Evolutionary conservation across 148 eudicot species (phyloP), one percentile per base, ranked within the genome.

Genomic region (Cornus florida): DNA sequence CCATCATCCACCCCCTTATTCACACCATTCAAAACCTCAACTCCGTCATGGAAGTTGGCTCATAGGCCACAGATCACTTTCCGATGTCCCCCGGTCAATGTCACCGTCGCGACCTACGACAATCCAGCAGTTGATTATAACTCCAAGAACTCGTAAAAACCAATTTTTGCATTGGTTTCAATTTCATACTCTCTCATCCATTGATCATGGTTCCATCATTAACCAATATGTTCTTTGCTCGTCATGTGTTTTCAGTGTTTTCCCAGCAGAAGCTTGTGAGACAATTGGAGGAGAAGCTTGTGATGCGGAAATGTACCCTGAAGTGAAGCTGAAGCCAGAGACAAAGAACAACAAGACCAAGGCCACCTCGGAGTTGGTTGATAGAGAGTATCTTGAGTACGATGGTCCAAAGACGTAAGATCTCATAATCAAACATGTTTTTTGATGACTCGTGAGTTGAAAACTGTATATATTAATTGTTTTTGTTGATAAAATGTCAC

Each of bases 251-350:
- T 80, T 8, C 78, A 87, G 93, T 75, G 93, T 92, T 32, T 92
- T 89, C 56, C 93, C 89, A 33, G 93, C 93, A 71, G 92, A 92
- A 92, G 95, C 95, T 53, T 92, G 96, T 72, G 92, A 92, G 73
- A 81, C 84, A n/a, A 38, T 86, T 10, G 93, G 93, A 3, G 92
- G 89, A 77, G 91, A 84, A 13, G 88, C 91, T 22, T 90, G 93
- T 78, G 69, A 65, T 59, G 92, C 87, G 5, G 78, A 80, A 10
- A 87, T 87, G 79, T 85, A 76, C 71, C 91, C 93, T 41, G 96
- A 92, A 78, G 84, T 70, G 70, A 90, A 86, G 83, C 84, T 84
- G 23, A 77, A 75, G 22, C 84, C 78, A 48, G 78, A 86, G 67
- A 28, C 77, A 39, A 33, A 72, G 23, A 72, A 56, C 72, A 71